Base-by-base conservation (phyloP, 106 monocot species). In the Dendrobium chrysotoxum region DNA sequence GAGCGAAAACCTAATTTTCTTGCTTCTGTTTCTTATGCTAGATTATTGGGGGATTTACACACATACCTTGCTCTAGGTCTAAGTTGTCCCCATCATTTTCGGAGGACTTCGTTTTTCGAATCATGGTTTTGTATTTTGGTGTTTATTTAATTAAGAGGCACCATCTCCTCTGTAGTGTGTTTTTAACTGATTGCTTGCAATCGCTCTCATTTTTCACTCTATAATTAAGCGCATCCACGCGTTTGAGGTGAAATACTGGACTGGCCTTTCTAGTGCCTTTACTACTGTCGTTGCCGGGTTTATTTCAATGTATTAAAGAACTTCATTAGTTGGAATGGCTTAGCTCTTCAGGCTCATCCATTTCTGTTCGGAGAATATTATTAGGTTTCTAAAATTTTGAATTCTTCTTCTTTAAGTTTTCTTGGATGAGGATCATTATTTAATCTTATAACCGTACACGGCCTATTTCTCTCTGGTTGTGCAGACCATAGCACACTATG, bases 401-500 rank as follows among this genome's bases (percentile, higher is more conserved):
- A 61, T 61, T 61, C 0, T 23, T 7, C 61, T 61, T 61, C 15
- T 55, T 55, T 7, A 10, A n/a, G 4, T 61, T 61, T 61, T 61
- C 61, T 25, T 61, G 21, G 5, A 61, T 61, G 3, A 13, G 50
- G 57, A 70, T 70, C 35, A 31, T 35, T 35, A 3, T 5, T 12
- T 70, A 70, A 70, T 70, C 31, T 70, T 15, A 4, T 35, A 28
- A 23, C 18, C 13, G 12, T 67, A 35, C 31, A 23, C 35, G 10
- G 35, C 28, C 15, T 70, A 35, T 35, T 13, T 35, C 35, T 70
- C 31, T 31, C 15, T 70, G 23, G 40, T 42, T 74, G 39, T 76
- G 42, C 86, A 95, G 95, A 87, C 89, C 65, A 95, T 79, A 75
- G 95, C 95, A 40, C 93, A 91, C 21, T 99, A 99, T 77, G 99